Base-by-base conservation (phyloP, 2,329 filamentous ascomycete species). In the Aspergillus ustus region DNA sequence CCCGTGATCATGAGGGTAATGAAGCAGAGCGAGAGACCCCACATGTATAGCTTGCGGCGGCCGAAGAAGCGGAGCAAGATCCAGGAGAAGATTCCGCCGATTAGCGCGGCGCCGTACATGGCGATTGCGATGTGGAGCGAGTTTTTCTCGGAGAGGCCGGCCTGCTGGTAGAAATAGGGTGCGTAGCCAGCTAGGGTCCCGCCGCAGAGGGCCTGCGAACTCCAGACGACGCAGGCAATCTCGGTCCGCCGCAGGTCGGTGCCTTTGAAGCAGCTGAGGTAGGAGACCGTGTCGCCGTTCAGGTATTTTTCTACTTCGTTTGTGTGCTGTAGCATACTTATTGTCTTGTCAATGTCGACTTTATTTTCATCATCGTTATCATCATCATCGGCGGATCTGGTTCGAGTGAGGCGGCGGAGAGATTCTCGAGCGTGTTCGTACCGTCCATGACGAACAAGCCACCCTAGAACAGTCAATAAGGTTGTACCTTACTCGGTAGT, bases 41-140 rank as follows among this genome's bases (percentile, higher is more conserved):
- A 25, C 25, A 25, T 25, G 4, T 5, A 25, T 3, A 25, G 25
- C 25, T 25, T 25, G 25, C 25, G 25, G 25, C 25, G 25, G 25
- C 25, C 25, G 25, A 25, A 25, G 25, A 25, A 25, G 25, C 25
- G 25, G 4, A 25, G 25, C 25, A 25, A 25, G 25, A 25, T 25
- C 25, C 25, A 25, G 25, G 25, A 25, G 25, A 25, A 5, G 25
- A 25, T 3, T 5, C 25, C 25, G 6, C 25, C 25, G 6, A 25
- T 4, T 25, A 25, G 25, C 25, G 25, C 4, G 4, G 82, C 84
- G 4, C 84, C 84, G 17, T 84, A 70, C 45, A 83, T 78, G 7
- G 80, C 82, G 71, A 90, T 87, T 45, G 81, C 87, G 29, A 82
- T 65, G 13, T 70, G 72, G 61, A 80, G 80, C 0, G 78, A 70